Conservation (phyloP, 164 flowering plant genomes). For the Tinospora cordifolia region DNA sequence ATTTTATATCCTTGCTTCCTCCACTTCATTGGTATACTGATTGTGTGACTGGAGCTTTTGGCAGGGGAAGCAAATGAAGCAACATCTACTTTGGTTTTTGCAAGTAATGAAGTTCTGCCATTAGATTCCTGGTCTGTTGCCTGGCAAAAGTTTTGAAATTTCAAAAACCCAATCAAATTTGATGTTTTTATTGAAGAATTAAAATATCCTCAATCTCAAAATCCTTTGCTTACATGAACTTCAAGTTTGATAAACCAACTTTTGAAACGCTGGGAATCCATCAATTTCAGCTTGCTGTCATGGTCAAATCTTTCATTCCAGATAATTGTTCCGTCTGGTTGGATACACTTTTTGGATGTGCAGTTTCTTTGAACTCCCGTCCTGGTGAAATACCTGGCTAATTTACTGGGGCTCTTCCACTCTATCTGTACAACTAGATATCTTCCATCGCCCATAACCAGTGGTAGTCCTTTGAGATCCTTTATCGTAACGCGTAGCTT, state of each 20-base stretch:
- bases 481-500: conserved; percentile 19
- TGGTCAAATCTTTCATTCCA: conserved; percentile 26
- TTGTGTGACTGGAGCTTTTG: conserved; percentile 8
- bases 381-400: background rate
- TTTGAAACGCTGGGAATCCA: conserved; percentile 13
- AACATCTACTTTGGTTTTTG: conserved; percentile 14
- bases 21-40: conserved; percentile 18
- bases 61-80: conserved; percentile 15
- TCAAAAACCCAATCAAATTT: background rate
- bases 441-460: background rate
- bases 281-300: conserved; percentile 19
- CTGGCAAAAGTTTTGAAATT: conserved; percentile 9
- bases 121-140: conserved; percentile 12
- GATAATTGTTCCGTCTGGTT: conserved; percentile 17
- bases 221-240: conserved; percentile 21
- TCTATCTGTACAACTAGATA: conserved; percentile 18
- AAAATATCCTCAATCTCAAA: background rate
- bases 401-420: conserved; percentile 14
- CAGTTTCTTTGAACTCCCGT: conserved; percentile 5
- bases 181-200: background rate
- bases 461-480: conserved; percentile 12
- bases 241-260: conserved; percentile 19
- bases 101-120: conserved; percentile 10
- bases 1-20: conserved; percentile 7
- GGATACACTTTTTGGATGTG: conserved; percentile 17